Evolutionary conservation across 306 rosid genomes (phyloP), one percentile per base, ranked within the genome.

Genomic region (Senna siamea): DNA sequence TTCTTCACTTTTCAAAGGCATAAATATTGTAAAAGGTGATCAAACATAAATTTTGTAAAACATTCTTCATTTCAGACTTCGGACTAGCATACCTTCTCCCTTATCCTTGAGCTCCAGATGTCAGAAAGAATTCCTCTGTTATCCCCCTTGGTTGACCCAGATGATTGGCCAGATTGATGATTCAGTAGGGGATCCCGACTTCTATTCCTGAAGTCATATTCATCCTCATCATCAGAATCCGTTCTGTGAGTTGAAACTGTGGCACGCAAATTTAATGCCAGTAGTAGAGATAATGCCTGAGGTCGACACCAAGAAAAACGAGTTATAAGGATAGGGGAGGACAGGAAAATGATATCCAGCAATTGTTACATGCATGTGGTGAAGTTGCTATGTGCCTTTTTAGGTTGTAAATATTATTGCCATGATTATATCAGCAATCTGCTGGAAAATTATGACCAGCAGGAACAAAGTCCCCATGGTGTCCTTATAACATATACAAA

Each of bases 21-120:
- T 26, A 26, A 26, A 26, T 26, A 1, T 26, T 26, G 2, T 26
- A 26, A 26, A 26, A 26, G 30, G 30, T 26, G 32, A 22, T 65
- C 28, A 40, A 72, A 35, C 40, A 64, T 32, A 9, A 50, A 66
- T 11, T 58, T 8, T 61, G 75, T 30, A 17, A 18, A 43, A 72
- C 53, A 19, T 55, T 67, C 26, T 44, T 54, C 73, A 61, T 48
- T 57, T 70, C 20, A 2, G 59, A 79, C 62, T 67, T 75, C 50
- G 1, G 57, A 79, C 67, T 40, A 69, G 50, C 68, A 76, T 86
- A 93, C 98, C 97, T 94, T 89, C 59, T 91, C 96, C 79, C 98
- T 87, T 76, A 94, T 85, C 58, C 93, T 86, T 32, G 90, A 80
- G 78, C 97, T 92, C 98, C 98, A 94, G 37, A 90, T 77, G 73